Evolutionary conservation across 257 asterid species (phyloP).

Genomic region (Solanum chilense): DNA sequence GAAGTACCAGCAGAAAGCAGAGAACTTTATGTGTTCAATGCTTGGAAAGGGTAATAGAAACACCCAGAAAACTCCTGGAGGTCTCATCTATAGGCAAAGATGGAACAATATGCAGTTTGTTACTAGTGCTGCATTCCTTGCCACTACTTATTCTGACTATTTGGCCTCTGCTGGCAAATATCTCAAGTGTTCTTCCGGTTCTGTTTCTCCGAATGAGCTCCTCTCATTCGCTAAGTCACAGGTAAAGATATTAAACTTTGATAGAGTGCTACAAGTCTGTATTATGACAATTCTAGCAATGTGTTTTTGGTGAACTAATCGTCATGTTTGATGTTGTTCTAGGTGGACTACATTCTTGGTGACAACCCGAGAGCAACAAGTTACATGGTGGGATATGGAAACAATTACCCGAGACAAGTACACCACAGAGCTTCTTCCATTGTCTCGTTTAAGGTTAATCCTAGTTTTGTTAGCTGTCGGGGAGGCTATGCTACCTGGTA

Average conservation of each 20-base stretch:
- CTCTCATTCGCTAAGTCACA: slow-evolving; percentile 85
- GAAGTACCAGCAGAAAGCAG: slow-evolving; percentile 73
- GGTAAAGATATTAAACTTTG: slow-evolving; percentile 18
- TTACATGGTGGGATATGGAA: slow-evolving; percentile 98
- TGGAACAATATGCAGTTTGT: slow-evolving; percentile 99
- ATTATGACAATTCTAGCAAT: neutral
- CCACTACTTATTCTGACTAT: slow-evolving; percentile 80
- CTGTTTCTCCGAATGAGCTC: slow-evolving; percentile 54
- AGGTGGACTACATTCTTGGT: slow-evolving; percentile 97
- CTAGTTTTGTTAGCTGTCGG: slow-evolving; percentile 69
- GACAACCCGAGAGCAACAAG: slow-evolving; percentile 98
- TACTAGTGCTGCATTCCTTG: slow-evolving; percentile 80
- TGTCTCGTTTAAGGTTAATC: slow-evolving; percentile 64
- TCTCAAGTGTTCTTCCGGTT: slow-evolving; percentile 53
- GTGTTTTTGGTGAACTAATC: neutral
- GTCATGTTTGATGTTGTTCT: neutral
- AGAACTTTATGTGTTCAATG: slow-evolving; percentile 84
- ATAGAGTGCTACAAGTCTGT: neutral
- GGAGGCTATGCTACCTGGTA: slow-evolving; percentile 98
- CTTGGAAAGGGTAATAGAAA: slow-evolving; percentile 75
- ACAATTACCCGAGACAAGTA: slow-evolving; percentile 76
- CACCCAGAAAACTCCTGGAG: slow-evolving; percentile 82
- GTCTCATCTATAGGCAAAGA: slow-evolving; percentile 79
- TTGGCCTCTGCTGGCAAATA: slow-evolving; percentile 66
- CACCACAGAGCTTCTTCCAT: slow-evolving; percentile 96